A percentile compares a stretch with the other conserved stretches of the same genome.
phyloP scores from a whole-genome alignment of 148 eudicot species.

The Silene uniflora region DNA sequence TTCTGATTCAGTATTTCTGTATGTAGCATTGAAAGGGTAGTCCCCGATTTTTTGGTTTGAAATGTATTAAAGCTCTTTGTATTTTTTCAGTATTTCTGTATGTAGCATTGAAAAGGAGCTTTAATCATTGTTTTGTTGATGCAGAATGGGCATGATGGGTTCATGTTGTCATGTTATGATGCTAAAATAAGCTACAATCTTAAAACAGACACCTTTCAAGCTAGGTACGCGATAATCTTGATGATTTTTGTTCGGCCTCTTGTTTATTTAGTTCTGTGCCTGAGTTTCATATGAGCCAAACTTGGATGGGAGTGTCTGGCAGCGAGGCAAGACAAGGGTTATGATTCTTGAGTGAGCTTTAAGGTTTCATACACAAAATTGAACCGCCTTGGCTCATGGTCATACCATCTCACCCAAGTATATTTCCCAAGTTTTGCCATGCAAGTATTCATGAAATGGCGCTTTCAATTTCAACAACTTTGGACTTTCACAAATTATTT shows the following conservation, averaged over 20 bases:
- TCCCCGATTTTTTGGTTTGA: not conserved
- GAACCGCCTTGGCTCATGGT: too few species aligned
- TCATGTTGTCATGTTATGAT: slow-evolving; percentile 91
- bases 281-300: not conserved
- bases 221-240: slow-evolving; percentile 47
- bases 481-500: not conserved
- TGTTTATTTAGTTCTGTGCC: not conserved
- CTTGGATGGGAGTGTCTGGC: not conserved
- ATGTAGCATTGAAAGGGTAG: not conserved
- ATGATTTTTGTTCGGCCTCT: not conserved
- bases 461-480: not conserved
- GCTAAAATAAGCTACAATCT: slow-evolving; percentile 70
- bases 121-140: slow-evolving; percentile 18
- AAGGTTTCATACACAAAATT: too few species aligned
- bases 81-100: not conserved
- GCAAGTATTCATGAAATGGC: not conserved
- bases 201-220: slow-evolving; percentile 59
- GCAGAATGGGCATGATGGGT: slow-evolving; percentile 91
- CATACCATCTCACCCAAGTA: too few species aligned
- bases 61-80: too few species aligned
- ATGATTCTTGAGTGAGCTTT: not conserved
- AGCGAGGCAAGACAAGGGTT: too few species aligned
- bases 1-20: not conserved
- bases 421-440: too few species aligned
- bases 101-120: not conserved